Evolutionary conservation across 306 rosid genomes (phyloP).

Genomic region (Dalbergia cochinchinensis): DNA sequence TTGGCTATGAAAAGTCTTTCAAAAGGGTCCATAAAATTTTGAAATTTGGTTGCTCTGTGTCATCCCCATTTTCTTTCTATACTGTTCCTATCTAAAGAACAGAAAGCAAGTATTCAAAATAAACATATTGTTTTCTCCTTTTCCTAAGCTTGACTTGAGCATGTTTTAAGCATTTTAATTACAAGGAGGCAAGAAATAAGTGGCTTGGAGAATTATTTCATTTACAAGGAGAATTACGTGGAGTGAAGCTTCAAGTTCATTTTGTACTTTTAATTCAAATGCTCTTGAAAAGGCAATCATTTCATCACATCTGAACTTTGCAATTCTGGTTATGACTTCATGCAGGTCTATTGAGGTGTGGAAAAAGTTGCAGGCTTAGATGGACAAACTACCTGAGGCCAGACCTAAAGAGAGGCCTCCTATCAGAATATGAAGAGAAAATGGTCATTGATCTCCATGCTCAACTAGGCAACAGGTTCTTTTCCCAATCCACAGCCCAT

Average conservation of each 20-base stretch:
- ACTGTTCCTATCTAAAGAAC: background rate
- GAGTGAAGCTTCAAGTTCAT: background rate
- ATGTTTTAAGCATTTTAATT: background rate
- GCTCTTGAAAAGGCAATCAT: background rate
- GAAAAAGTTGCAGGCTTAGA: slow-evolving; percentile 93
- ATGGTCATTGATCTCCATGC: slow-evolving; percentile 95
- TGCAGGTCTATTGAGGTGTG: slow-evolving; percentile 92
- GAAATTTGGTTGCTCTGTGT: background rate
- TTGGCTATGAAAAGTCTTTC: background rate
- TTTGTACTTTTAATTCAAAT: slow-evolving; percentile 9
- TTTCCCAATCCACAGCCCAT: background rate
- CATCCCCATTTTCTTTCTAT: slow-evolving; percentile 13
- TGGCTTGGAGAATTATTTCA: background rate
- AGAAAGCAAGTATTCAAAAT: slow-evolving; percentile 13
- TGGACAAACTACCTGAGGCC: slow-evolving; percentile 96
- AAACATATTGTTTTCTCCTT: background rate
- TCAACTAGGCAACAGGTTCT: slow-evolving; percentile 92
- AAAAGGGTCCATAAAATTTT: background rate
- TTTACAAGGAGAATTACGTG: background rate
- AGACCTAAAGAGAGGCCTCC: slow-evolving; percentile 90
- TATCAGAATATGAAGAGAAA: slow-evolving; percentile 85
- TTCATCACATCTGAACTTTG: background rate
- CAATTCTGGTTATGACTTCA: slow-evolving; percentile 21
- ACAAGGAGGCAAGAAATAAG: background rate
- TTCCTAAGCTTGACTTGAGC: background rate